A percentile compares a stretch with the other conserved stretches of the same genome.
Conservation (phyloP, 306 rosid genomes). For the Quercus rubra region DNA sequence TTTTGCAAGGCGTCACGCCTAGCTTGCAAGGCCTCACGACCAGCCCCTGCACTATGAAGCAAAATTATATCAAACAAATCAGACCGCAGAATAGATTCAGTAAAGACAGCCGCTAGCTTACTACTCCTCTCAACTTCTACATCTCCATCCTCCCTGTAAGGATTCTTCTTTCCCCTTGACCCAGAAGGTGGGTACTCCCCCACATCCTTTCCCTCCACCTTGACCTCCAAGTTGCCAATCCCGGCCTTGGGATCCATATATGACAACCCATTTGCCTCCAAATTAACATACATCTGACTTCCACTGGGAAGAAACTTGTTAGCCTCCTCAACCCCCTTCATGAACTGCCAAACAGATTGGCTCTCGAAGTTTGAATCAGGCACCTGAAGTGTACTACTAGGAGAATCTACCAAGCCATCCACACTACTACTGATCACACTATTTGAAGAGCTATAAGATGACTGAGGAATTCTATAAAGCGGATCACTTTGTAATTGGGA, state of each 20-base stretch:
- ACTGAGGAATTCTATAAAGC: constrained; percentile 38
- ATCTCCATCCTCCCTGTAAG: constrained; percentile 42
- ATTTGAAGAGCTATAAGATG: constrained; percentile 57
- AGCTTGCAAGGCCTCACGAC: constrained; percentile 37
- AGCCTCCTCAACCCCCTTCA: constrained; percentile 86
- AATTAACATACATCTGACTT: constrained; percentile 43
- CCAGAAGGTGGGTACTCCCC: constrained; percentile 16
- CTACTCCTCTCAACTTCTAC: constrained; percentile 64
- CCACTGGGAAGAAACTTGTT: constrained; percentile 72
- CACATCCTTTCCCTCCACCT: constrained; percentile 47
- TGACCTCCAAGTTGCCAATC: constrained; percentile 28
- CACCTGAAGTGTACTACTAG: constrained; percentile 42
- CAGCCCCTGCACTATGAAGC: constrained; percentile 56
- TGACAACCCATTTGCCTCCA: constrained; percentile 28
- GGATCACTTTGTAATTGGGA: constrained; percentile 31
- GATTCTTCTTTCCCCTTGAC: constrained; percentile 63
- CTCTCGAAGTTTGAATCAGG: constrained; percentile 49
- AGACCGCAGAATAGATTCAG: constrained; percentile 62
- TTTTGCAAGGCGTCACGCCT: constrained; percentile 53
- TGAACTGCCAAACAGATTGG: constrained; percentile 78
- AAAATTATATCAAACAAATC: constrained; percentile 56
- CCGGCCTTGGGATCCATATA: constrained; percentile 18
- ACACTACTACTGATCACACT: constrained; percentile 42
- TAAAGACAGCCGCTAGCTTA: constrained; percentile 71
- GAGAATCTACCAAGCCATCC: constrained; percentile 65